phyloP scores from a whole-genome alignment of 129 eudicot genomes.

The carrot (Daucus carota) region DNA sequence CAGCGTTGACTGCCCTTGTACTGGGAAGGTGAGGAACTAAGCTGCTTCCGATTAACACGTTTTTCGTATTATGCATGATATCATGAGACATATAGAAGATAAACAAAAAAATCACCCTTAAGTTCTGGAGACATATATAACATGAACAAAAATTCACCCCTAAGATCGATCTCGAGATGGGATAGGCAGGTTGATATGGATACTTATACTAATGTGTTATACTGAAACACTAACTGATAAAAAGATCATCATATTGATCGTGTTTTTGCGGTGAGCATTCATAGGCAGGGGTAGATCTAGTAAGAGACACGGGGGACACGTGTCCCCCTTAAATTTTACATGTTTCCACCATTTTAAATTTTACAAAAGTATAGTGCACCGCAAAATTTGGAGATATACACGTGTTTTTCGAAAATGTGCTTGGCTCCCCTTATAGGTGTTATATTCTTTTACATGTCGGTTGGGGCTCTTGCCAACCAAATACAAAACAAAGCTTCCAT shows the following conservation, averaged over 20 bases:
- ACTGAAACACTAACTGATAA: neutral
- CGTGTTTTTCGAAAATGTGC: too few relatives aligned
- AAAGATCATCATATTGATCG: neutral
- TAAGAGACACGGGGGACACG: too few relatives aligned
- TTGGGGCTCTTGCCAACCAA: neutral
- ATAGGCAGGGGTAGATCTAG: too few relatives aligned
- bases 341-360: too few relatives aligned
- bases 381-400: too few relatives aligned
- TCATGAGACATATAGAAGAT: neutral
- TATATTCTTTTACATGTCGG: too few relatives aligned
- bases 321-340: too few relatives aligned
- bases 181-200: neutral
- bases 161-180: neutral
- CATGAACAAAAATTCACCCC: neutral
- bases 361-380: too few relatives aligned
- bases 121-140: too few relatives aligned
- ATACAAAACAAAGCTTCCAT: neutral
- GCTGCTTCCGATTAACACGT: neutral
- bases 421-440: too few relatives aligned
- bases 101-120: neutral
- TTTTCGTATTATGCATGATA: neutral
- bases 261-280: neutral
- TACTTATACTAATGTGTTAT: neutral
- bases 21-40: constrained; percentile 55
- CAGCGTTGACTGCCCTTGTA: constrained; percentile 64